Conservation (phyloP, 257 asterid genomes). For the Ilex aquifolium region DNA sequence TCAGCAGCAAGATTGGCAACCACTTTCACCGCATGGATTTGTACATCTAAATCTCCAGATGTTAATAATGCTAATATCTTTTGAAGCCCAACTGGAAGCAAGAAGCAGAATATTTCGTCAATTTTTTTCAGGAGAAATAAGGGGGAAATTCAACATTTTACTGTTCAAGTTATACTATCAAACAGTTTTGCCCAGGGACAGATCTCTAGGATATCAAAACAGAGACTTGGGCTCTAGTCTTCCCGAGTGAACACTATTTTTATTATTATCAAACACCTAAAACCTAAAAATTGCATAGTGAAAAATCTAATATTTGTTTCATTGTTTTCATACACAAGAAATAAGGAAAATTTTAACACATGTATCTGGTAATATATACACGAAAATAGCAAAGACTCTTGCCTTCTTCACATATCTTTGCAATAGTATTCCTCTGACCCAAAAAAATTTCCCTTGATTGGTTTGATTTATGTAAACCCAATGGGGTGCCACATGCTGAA, state of each 20-base stretch:
- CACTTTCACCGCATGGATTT: slow-evolving; percentile 91
- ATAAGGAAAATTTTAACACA: no score
- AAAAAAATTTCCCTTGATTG: slow-evolving; percentile 54
- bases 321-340: no score
- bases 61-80: slow-evolving; percentile 72
- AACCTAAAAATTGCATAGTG: no score
- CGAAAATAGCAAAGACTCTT: slow-evolving; percentile 20
- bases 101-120: slow-evolving; percentile 15
- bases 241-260: background rate
- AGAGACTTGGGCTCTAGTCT: background rate
- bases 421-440: slow-evolving; percentile 67
- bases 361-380: no score
- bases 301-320: no score
- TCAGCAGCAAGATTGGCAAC: slow-evolving; percentile 98
- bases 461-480: slow-evolving; percentile 29
- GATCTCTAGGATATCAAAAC: background rate
- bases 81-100: slow-evolving; percentile 74
- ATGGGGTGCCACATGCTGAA: slow-evolving; percentile 30
- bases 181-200: no score
- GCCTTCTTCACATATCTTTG: slow-evolving; percentile 94
- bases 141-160: background rate
- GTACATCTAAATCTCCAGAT: slow-evolving; percentile 74
- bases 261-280: background rate
- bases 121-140: slow-evolving; percentile 1
- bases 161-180: no score